A percentile compares a stretch with the other conserved stretches of the same genome.
Conservation (phyloP, 2,329 filamentous ascomycete species). For the Thermothelomyces thermophilus region DNA sequence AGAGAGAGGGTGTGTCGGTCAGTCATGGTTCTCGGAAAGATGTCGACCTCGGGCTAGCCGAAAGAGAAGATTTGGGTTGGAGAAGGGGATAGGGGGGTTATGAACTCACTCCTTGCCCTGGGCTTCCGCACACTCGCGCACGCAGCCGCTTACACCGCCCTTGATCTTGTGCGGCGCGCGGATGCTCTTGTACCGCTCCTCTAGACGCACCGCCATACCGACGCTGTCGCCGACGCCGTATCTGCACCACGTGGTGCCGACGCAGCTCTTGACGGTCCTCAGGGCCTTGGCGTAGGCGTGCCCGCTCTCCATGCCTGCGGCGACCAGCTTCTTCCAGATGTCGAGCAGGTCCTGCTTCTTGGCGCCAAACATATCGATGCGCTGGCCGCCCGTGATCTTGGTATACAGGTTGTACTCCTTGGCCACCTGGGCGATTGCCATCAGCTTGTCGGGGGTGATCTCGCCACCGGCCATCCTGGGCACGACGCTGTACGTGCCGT, state of each 20-base stretch:
- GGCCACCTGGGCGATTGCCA: constrained; percentile 76
- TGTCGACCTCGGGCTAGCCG: background rate
- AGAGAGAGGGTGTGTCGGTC: background rate
- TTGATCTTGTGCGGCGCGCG: constrained; percentile 88
- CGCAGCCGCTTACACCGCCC: constrained; percentile 81
- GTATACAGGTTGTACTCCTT: constrained; percentile 80
- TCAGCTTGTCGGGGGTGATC: constrained; percentile 79
- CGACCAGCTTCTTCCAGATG: constrained; percentile 76
- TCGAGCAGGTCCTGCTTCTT: constrained; percentile 76
- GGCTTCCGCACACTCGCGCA: constrained; percentile 88
- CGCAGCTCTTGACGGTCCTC: constrained; percentile 84
- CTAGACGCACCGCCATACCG: constrained; percentile 79
- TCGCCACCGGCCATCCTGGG: constrained; percentile 79
- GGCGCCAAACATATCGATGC: constrained; percentile 90
- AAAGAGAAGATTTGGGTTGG: background rate
- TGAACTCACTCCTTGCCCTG: constrained; percentile 75
- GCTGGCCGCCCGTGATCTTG: constrained; percentile 87
- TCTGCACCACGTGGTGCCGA: constrained; percentile 85
- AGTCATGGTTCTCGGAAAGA: too few species aligned
- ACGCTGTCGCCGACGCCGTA: constrained; percentile 87
- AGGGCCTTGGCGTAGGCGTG: constrained; percentile 88
- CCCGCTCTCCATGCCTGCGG: constrained; percentile 82
- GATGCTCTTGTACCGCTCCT: constrained; percentile 88
- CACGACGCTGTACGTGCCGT: constrained; percentile 85
- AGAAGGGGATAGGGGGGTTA: background rate